Evolutionary conservation across 2,329 filamentous ascomycete species (phyloP), one percentile per base, ranked within the genome.

Genomic region (Colletotrichum cuscutae): DNA sequence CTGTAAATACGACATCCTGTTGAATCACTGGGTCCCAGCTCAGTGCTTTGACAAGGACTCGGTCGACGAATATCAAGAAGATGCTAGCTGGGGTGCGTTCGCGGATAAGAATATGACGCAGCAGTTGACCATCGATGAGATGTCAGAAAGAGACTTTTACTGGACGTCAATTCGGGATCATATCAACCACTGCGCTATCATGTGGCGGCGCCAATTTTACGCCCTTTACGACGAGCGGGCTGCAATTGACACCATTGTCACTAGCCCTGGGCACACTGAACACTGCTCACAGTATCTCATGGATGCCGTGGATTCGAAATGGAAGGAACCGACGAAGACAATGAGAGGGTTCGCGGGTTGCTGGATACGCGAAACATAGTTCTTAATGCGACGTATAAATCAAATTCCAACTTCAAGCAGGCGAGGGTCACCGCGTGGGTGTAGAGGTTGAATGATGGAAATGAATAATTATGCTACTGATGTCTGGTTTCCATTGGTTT

Each of bases 231-330:
- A 78, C 58, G 74, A 77, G n/a, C 49, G 74, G 13, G 46, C 46
- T 12, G 65, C 71, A 8, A 59, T 77, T 24, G 78, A 79, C 42
- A 75, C 76, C 2, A 65, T 78, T 22, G 71, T 77, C 12, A 71
- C 76, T 2, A 76, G 73, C 32, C 75, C 74, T 9, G 76, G 74
- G 5, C 78, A 79, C 52, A 79, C 77, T 1, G 76, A 78, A 46
- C 78, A 79, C 67, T 79, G 78, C 65, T 76, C 78, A 2, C 75
- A 78, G 68, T 79, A 77, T 60, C 73, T 79, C 9, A 73, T 78
- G 52, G 78, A 79, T 53, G 75, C 66, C 15, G 42, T 66, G n/a
- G 77, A 79, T 2, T 58, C 46, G 13, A 74, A 72, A 32, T 73
- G 63, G 37, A 76, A 49, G 5, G 73, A 71, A 30, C 71, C 73